Base-by-base conservation (phyloP, 164 flowering plant genomes). In the Vitis cinerea region DNA sequence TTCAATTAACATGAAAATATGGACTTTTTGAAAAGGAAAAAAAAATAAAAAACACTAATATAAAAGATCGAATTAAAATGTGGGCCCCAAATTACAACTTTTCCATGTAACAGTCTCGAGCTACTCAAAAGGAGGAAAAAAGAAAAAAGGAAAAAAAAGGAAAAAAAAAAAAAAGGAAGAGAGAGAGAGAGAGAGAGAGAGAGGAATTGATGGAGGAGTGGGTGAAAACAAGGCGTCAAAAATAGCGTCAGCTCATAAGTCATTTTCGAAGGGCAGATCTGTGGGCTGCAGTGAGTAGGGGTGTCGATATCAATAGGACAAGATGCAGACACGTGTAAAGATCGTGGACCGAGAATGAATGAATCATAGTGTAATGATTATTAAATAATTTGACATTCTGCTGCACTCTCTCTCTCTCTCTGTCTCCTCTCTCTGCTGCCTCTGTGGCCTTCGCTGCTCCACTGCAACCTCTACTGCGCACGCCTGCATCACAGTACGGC, bases 301-400 rank as follows among this genome's bases (percentile, higher is more conserved):
- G 61, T 61, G 66, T 66, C 63, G 13, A 71, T 52, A 71, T 62
- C 70, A 70, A 74, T 10, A 49, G 1, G 63, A 37, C 37, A 17
- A 51, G 74, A 79, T 66, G 29, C 9, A 10, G 78, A 65, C 83
- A 76, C 85, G 83, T 84, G 83, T 48, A 53, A 71, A 70, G 59
- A 30, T 50, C 54, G 53, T 50, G 50, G 64, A 67, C 61, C 74
- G 37, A 66, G 74, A 67, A 70, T 64, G 77, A 74, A 76, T 79
- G 77, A 75, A 68, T 81, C 77, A 75, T 85, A 70, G 82, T 68
- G 89, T 83, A 79, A 83, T 85, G 75, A 85, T 85, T 79, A 67
- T 59, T 77, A 71, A 83, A 85, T 85, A 77, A 85, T 85, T 83
- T 80, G 85, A 80, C 80, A 77, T 69, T 76, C 81, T 74, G 48